These are phyloP conservation scores for Volvox reticuliferus DNA, from an alignment of 139 green algal species.

Conservation along the genomic window DNA sequence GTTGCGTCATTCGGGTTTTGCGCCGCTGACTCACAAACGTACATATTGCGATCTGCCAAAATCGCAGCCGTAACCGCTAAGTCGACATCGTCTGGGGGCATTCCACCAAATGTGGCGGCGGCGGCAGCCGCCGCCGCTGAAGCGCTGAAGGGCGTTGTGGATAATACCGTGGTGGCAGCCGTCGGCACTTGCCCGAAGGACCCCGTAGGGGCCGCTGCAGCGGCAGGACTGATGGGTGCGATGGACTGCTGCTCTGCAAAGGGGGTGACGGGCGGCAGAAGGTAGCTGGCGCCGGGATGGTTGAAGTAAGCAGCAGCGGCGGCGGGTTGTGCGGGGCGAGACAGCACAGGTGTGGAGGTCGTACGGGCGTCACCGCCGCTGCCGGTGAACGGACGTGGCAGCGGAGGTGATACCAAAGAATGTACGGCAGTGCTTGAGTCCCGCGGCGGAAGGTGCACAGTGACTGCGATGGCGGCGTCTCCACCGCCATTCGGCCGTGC, in stretches of 20 bases:
- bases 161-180: neutral
- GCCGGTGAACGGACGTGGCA: neutral
- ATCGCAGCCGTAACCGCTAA: slow-evolving; percentile 21
- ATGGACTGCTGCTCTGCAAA: neutral
- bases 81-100: slow-evolving; percentile 24
- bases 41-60: slow-evolving; percentile 28
- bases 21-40: slow-evolving; percentile 29
- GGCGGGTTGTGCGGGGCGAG: neutral
- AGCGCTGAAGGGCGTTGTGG: neutral
- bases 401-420: neutral
- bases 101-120: slow-evolving; percentile 2
- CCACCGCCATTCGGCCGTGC: neutral
- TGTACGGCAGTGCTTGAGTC: neutral
- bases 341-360: neutral
- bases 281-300: neutral
- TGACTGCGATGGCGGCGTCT: neutral
- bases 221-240: neutral
- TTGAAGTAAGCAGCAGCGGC: neutral
- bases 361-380: neutral
- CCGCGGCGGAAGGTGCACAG: neutral
- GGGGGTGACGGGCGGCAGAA: neutral
- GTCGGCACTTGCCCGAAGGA: neutral
- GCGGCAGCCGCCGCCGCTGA: neutral
- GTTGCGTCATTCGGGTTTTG: neutral
- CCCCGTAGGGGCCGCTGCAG: neutral